These are phyloP conservation scores for Yamadazyma triangularis DNA, from an alignment of 1,139 yeast species.

Conservation along the genomic window DNA sequence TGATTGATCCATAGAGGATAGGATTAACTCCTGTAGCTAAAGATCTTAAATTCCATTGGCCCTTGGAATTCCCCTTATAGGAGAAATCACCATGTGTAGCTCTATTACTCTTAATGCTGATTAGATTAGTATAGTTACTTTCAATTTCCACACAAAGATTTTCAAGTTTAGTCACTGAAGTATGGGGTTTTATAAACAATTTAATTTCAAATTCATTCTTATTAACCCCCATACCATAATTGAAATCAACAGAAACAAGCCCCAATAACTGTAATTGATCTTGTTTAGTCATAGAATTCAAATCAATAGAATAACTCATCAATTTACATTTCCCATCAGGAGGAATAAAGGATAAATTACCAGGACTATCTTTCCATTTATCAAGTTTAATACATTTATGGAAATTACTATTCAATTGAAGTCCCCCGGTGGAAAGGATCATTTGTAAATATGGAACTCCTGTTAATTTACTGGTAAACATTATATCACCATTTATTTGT, in stretches of 20 bases:
- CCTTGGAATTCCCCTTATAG: conserved; percentile 47
- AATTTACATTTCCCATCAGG: conserved; percentile 78
- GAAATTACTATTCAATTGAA: conserved; percentile 37
- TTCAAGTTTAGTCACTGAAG: conserved; percentile 53
- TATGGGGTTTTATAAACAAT: conserved; percentile 49
- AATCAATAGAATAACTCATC: conserved; percentile 61
- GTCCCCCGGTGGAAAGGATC: conserved; percentile 39
- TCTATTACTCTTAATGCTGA: conserved; percentile 47
- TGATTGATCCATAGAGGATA: conserved; percentile 54
- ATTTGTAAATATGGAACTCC: conserved; percentile 74
- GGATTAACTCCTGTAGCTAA: conserved; percentile 67
- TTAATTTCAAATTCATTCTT: conserved; percentile 75
- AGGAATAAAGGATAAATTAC: conserved; percentile 65
- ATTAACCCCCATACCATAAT: conserved; percentile 55
- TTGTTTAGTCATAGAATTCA: conserved; percentile 16
- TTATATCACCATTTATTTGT: conserved; percentile 59
- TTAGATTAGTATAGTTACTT: conserved; percentile 9
- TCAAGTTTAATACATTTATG: conserved; percentile 55
- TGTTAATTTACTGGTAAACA: conserved; percentile 62
- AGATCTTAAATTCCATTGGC: conserved; percentile 69
- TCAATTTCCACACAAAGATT: conserved; percentile 47
- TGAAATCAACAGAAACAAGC: conserved; percentile 54
- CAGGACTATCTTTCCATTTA: conserved; percentile 36
- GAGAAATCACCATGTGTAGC: conserved; percentile 72
- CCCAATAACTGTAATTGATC: conserved; percentile 39